These are phyloP conservation scores for Coprinellus micaceus DNA, from an alignment of 768 basidiomycete species.

Conservation along the genomic window DNA sequence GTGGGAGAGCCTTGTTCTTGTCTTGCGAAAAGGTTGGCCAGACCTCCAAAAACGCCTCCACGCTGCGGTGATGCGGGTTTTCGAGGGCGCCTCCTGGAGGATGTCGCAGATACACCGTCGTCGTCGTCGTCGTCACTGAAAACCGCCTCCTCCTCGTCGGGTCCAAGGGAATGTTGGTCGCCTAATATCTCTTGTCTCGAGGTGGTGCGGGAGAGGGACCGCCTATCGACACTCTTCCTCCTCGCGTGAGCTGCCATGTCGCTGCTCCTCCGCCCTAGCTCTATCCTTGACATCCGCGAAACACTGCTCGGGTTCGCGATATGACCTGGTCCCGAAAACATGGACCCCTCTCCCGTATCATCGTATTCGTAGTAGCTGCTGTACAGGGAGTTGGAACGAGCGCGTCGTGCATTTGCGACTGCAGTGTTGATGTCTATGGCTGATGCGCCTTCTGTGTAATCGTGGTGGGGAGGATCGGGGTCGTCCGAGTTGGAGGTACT, in stretches of 20 bases:
- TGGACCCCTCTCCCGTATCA: constrained; percentile 57
- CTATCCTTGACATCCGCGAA: constrained; percentile 71
- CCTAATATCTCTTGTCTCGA: constrained; percentile 38
- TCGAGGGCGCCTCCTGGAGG: constrained; percentile 27
- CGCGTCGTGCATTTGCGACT: constrained; percentile 43
- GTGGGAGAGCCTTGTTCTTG: constrained; percentile 37
- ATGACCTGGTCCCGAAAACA: constrained; percentile 78
- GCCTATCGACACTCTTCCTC: constrained; percentile 46
- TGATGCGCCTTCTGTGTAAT: constrained; percentile 88
- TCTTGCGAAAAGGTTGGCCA: constrained; percentile 65
- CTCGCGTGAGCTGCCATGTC: constrained; percentile 48
- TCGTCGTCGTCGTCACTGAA: constrained; percentile 21
- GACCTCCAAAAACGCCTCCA: constrained; percentile 56
- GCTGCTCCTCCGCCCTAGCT: constrained; percentile 53
- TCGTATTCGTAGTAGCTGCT: constrained; percentile 55
- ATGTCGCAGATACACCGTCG: constrained; percentile 17
- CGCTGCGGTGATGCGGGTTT: constrained; percentile 37
- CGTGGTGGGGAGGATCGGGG: constrained; percentile 29
- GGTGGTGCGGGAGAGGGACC: constrained; percentile 23
- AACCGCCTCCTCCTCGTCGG: constrained; percentile 22
- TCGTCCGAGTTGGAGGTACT: constrained; percentile 26
- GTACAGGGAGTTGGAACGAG: constrained; percentile 68
- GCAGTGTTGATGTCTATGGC: constrained; percentile 67
- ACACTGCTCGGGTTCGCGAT: constrained; percentile 72
- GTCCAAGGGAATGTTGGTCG: constrained; percentile 26